These are phyloP conservation scores for Orobanche coerulescens DNA, from an alignment of 257 asterid species.

Conservation along the genomic window DNA sequence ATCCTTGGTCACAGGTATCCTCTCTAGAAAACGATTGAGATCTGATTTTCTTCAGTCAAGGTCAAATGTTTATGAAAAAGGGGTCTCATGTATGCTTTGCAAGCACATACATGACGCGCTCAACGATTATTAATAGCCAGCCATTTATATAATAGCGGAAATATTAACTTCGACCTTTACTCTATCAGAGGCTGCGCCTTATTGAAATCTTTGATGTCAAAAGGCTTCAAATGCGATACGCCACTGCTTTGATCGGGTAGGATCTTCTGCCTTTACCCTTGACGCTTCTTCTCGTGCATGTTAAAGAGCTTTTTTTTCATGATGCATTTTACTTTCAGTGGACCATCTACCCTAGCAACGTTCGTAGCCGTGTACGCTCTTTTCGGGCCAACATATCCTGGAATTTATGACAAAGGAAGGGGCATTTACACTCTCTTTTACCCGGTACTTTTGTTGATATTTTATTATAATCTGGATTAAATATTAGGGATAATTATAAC, in stretches of 20 bases:
- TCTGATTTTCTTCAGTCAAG: not conserved
- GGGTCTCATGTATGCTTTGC: not conserved
- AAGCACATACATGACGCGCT: not conserved
- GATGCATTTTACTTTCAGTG: constrained; percentile 38
- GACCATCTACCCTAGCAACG: constrained; percentile 69
- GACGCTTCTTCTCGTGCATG: not conserved
- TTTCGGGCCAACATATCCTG: constrained; percentile 86
- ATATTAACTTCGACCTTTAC: constrained; percentile 12
- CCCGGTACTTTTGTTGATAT: constrained; percentile 44
- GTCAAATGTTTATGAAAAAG: not conserved
- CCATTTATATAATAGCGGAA: not conserved
- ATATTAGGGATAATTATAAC: not conserved
- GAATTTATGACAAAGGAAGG: constrained; percentile 61
- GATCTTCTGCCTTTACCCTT: constrained; percentile 16
- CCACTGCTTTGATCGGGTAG: constrained; percentile 69
- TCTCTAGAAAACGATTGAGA: not conserved
- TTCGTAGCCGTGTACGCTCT: constrained; percentile 75
- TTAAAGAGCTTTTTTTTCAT: not conserved
- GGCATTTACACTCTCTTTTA: constrained; percentile 64
- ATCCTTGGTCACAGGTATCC: constrained; percentile 83
- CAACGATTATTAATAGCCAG: not conserved
- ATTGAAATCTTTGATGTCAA: constrained; percentile 74
- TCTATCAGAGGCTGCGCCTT: constrained; percentile 66
- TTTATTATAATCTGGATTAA: not conserved
- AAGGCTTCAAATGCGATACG: constrained; percentile 77